Conservation (phyloP, 1,284 basidiomycete genomes). For the Cerioporus squamosus region DNA sequence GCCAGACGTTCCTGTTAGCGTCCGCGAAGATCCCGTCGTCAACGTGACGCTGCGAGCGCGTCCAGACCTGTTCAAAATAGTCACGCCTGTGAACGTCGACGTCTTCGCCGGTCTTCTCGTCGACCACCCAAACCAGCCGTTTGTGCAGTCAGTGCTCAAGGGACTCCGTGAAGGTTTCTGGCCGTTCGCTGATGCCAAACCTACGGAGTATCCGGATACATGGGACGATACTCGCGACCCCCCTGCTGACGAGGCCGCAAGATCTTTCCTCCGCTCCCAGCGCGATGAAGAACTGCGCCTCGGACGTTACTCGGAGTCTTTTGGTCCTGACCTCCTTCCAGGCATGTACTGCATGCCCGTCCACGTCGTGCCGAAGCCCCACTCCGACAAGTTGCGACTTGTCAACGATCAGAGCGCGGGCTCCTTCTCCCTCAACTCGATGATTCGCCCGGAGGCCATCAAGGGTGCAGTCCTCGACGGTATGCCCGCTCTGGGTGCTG, state of each 20-base stretch:
- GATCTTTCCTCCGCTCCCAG: background rate
- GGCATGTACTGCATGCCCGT: background rate
- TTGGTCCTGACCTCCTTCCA: background rate
- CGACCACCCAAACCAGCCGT: conserved; percentile 31
- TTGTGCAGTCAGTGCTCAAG: conserved; percentile 28
- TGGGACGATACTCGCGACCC: conserved; percentile 5
- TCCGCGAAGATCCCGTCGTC: background rate
- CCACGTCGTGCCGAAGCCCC: background rate
- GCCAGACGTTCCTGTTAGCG: background rate
- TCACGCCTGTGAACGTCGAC: conserved; percentile 41
- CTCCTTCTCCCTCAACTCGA: background rate
- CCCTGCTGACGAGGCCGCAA: background rate
- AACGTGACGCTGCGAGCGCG: conserved; percentile 14
- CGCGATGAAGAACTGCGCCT: conserved; percentile 32
- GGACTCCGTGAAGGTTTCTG: conserved; percentile 32
- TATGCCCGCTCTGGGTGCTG: background rate
- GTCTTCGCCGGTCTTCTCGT: conserved; percentile 19
- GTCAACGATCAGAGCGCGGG: background rate
- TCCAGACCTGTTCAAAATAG: conserved; percentile 20
- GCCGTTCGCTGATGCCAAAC: conserved; percentile 25
- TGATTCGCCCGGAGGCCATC: background rate
- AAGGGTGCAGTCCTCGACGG: background rate
- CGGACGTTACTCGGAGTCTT: background rate
- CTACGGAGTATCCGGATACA: conserved; percentile 6
- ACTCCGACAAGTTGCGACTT: background rate